A percentile compares a stretch with the other conserved stretches of the same genome.
Conservation (phyloP, 2,329 filamentous ascomycete genomes). For the Aspergillus carbonarius region DNA sequence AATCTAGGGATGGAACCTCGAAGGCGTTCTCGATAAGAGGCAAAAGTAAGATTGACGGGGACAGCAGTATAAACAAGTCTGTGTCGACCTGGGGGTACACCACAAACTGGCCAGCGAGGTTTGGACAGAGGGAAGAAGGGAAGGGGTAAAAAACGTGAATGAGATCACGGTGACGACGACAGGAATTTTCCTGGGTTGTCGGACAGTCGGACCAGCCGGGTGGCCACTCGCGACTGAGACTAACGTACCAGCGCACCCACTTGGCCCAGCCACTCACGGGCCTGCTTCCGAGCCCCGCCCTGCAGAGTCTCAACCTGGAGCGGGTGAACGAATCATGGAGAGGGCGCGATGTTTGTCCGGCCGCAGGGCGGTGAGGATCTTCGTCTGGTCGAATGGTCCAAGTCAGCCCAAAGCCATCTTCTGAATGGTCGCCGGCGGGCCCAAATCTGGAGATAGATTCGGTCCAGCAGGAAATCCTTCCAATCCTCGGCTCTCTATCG, state of each 20-base stretch:
- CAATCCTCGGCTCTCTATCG: background rate
- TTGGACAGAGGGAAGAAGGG: conserved; percentile 1
- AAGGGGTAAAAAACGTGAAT: conserved; percentile 20
- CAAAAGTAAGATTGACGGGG: background rate
- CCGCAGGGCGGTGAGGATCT: conserved; percentile 13
- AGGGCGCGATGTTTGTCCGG: conserved; percentile 5
- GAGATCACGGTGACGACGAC: conserved; percentile 43
- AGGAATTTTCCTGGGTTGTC: conserved; percentile 29
- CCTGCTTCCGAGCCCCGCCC: conserved; percentile 8
- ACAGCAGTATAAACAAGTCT: background rate
- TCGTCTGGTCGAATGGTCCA: conserved; percentile 3
- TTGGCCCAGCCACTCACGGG: conserved; percentile 17
- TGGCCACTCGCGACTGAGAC: conserved; percentile 20
- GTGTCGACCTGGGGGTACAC: background rate
- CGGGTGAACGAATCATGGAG: conserved; percentile 11
- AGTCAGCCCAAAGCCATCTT: background rate
- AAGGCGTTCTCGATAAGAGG: background rate
- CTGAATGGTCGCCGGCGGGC: background rate
- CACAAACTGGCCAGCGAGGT: conserved; percentile 7
- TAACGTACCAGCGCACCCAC: conserved; percentile 12
- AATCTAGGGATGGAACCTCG: conserved; percentile 3
- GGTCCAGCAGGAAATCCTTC: conserved; percentile 3
- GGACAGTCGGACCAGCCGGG: conserved; percentile 20
- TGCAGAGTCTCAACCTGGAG: conserved; percentile 3
- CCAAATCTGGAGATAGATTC: conserved; percentile 1